Base-by-base conservation (phyloP, 2,329 filamentous ascomycete genomes). In the Arthroderma uncinatum region DNA sequence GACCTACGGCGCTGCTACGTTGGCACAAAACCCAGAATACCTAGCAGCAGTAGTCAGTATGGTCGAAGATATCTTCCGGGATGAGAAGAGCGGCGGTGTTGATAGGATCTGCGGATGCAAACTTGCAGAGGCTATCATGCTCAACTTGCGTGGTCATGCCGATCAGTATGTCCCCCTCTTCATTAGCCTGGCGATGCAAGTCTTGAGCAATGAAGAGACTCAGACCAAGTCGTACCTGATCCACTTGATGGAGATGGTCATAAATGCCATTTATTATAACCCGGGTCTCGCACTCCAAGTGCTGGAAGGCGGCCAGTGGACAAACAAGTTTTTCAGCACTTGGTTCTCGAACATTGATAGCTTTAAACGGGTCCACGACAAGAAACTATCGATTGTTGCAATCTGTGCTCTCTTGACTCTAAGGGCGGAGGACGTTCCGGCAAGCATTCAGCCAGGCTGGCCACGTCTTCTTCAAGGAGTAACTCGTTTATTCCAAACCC, bases 231-330 rank as follows among this genome's bases (percentile, higher is more conserved):
- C 89, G 2, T 94, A 96, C 72, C 86, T 89, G 66, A 91, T 97
- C 56, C 92, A 98, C 71, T 76, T 98, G 47, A 95, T 98, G 87
- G 93, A 98, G 75, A 94, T 98, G 84, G 84, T 98, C 58, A 95
- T 98, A 78, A 97, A 97, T 73, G 84, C 88, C 57, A 90, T 97
- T 66, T 95, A 97, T 79, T 98, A 98, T 79, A 96, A 95, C 76
- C 91, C 93, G 1, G 74, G 86, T 47, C 79, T 96, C 59, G 82
- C 90, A 23, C 80, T 98, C 21, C 85, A 90, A 61, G 83, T 95
- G 37, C 80, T 98, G n/a, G 93, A 98, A 75, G 76, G 79, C 55
- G 92, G 94, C 67, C 86, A 83, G 60, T 96, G 91, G 92, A 97
- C 93, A 5, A 97, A 97, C 75, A 94, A 94, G 69, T 98, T 98